phyloP scores from a whole-genome alignment of 2,329 filamentous ascomycete genomes.

The Hysterium pulicare region DNA sequence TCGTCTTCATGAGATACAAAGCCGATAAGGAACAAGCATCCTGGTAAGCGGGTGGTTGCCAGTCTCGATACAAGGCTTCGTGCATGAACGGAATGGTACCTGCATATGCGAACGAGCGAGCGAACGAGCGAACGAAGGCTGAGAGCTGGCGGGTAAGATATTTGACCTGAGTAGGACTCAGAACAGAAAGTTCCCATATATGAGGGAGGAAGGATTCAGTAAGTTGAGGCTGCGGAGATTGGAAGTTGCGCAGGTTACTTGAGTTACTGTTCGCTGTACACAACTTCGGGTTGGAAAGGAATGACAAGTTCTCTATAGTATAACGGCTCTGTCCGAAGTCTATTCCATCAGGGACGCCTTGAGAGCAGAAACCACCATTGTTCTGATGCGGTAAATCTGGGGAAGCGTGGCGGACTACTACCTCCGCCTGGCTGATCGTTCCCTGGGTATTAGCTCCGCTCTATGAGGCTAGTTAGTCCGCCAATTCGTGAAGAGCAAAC shows the following conservation, averaged over 20 bases:
- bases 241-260: no score
- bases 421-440: constrained; percentile 19
- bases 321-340: no score
- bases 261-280: no score
- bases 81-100: constrained; percentile 25
- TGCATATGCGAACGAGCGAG: constrained; percentile 17
- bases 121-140: constrained; percentile 11
- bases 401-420: constrained; percentile 22
- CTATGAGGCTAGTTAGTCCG: not conserved
- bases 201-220: constrained; percentile 11
- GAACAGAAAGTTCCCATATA: constrained; percentile 13
- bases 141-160: constrained; percentile 15
- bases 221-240: constrained; percentile 1
- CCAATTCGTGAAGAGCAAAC: not conserved
- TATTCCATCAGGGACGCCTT: no score
- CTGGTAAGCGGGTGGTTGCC: constrained; percentile 23
- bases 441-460: constrained; percentile 13
- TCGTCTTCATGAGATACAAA: constrained; percentile 23
- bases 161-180: constrained; percentile 14
- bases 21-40: constrained; percentile 23
- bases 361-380: no score
- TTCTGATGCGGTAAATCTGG: constrained; percentile 14
- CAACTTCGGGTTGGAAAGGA: no score
- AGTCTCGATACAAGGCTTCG: constrained; percentile 15
- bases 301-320: no score